A percentile compares a stretch with the other conserved stretches of the same genome.
Conservation (phyloP, 2,329 filamentous ascomycete species). For the Clarireedia monteithiana region DNA sequence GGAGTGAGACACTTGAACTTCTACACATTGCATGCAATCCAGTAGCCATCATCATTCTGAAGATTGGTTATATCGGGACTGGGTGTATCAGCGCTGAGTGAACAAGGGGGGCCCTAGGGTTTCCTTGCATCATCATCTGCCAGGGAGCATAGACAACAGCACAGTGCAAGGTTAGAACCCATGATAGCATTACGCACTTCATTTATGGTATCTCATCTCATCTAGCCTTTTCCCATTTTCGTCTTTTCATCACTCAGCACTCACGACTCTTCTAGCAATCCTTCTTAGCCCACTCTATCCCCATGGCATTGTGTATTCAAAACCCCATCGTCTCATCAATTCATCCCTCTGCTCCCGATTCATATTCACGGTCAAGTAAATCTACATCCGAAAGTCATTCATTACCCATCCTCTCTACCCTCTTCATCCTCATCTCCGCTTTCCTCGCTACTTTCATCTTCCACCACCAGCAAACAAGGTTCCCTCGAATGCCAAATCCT, state of each 20-base stretch:
- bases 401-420: not conserved
- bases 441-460: slow-evolving; percentile 32
- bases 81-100: no score
- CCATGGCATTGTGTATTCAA: not conserved
- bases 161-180: not conserved
- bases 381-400: not conserved
- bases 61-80: no score
- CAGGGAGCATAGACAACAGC: not conserved
- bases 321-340: not conserved
- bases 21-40: no score
- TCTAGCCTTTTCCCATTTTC: not conserved
- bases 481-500: slow-evolving; percentile 57
- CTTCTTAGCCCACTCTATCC: not conserved
- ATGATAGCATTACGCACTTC: not conserved
- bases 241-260: no score
- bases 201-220: not conserved
- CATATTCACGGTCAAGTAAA: not conserved
- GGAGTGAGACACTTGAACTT: no score
- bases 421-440: slow-evolving; percentile 14
- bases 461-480: slow-evolving; percentile 47
- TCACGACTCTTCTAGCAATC: not conserved
- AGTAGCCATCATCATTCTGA: no score
- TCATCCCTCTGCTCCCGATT: not conserved
- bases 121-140: no score
- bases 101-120: no score